A percentile compares a stretch with the other conserved stretches of the same genome.
These are phyloP conservation scores for Peronospora destructor DNA, from an alignment of 352 stramenopile species.

Conservation along the genomic window DNA sequence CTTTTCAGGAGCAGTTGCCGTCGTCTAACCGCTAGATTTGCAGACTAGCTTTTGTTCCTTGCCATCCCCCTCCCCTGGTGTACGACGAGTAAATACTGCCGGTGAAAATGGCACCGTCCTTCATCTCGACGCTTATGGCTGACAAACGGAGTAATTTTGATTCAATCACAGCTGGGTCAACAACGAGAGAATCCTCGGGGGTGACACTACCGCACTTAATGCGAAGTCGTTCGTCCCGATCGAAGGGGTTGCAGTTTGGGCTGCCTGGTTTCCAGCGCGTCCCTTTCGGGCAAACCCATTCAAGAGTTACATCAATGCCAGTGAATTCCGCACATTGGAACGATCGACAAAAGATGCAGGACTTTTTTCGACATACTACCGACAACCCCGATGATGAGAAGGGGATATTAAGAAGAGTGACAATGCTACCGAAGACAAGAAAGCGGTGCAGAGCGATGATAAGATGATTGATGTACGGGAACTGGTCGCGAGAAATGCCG, in stretches of 20 bases:
- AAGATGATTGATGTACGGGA: conserved; percentile 61
- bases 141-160: conserved; percentile 10
- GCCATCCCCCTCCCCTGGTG: conserved; percentile 7
- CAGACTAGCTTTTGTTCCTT: conserved; percentile 21
- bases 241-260: conserved; percentile 29
- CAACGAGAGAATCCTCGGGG: neutral
- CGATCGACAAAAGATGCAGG: conserved; percentile 46
- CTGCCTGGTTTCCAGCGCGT: conserved; percentile 24
- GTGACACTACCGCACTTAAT: conserved; percentile 23
- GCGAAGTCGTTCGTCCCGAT: conserved; percentile 9
- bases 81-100: neutral
- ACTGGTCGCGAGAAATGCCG: conserved; percentile 33
- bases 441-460: conserved; percentile 35
- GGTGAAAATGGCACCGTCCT: conserved; percentile 45
- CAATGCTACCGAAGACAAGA: conserved; percentile 9
- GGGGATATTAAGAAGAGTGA: neutral
- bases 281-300: conserved; percentile 17
- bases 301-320: conserved; percentile 3
- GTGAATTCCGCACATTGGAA: conserved; percentile 24
- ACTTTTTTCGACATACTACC: conserved; percentile 50
- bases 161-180: neutral
- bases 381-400: neutral
- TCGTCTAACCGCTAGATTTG: conserved; percentile 25
- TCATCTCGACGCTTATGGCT: conserved; percentile 53
- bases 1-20: conserved; percentile 13